Evolutionary conservation across 2,329 filamentous ascomycete genomes (phyloP), one percentile per base, ranked within the genome.

Genomic region (Chrysosphaeria jannelii): DNA sequence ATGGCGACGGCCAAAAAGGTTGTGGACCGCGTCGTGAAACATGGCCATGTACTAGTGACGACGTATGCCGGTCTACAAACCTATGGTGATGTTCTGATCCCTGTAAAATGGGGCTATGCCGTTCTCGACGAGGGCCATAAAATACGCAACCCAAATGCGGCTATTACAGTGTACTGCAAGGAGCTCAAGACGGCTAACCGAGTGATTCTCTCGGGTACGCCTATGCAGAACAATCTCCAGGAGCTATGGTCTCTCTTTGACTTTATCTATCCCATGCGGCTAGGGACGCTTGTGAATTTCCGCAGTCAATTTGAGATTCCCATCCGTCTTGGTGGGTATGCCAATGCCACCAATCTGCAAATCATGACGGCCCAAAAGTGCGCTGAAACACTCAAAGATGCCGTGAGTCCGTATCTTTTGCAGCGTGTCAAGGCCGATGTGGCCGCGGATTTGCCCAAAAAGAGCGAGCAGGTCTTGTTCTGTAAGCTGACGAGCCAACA

Each of bases 181-280:
- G 75, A 91, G 41, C 48, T 97, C 8, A 67, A 71, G 16, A 97
- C 85, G 1, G 60, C 72, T 1, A 85, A 93, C 35, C 63, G 88
- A 12, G 57, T 93, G 30, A 93, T 97, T 28, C 51, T 97, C 2
- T 93, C 88, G 0, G 85, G 85, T 5, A 97, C 85, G 0, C 88
- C 88, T 0, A 88, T 97, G 53, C 88, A 97, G 41, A 97, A 97
- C 42, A 93, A 91, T 31, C 47, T 97, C 13, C 68, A 71, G 1
- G 88, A 97, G 40, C 50, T 97, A 1, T 97, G 85, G 81, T 93
- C 81, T 0, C 48, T 97, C 0, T 93, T 97, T 38, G 88, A 97
- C 39, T 97, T 97, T 38, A 70, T 93, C 27, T 93, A 78, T 30
- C 85, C 88, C 0, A 91, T 93, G 75, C 69, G 79, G 9, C 48